Conservation (phyloP, 2,329 filamentous ascomycete genomes). For the Talaromyces rugulosus region DNA sequence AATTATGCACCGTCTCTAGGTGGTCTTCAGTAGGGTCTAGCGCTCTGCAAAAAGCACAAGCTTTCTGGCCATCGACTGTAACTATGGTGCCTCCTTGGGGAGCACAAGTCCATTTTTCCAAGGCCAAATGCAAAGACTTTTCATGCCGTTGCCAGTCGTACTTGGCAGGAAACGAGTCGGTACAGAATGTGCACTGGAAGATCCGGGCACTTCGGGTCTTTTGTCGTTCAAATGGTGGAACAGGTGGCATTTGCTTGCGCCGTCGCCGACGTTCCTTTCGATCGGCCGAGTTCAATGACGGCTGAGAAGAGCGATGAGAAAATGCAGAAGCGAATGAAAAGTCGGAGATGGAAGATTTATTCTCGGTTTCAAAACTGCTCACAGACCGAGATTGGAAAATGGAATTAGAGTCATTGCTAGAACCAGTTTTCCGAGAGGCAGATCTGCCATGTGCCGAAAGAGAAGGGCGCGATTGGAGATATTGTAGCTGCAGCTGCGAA, state of each 20-base stretch:
- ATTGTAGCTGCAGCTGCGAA: constrained; percentile 20
- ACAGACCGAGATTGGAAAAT: constrained; percentile 50
- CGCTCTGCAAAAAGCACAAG: constrained; percentile 57
- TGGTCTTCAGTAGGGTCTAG: constrained; percentile 53
- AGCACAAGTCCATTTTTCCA: constrained; percentile 59
- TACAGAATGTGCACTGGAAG: constrained; percentile 57
- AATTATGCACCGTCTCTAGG: constrained; percentile 54
- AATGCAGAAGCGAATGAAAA: constrained; percentile 54
- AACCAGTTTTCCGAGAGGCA: constrained; percentile 36
- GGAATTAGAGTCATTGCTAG: constrained; percentile 52
- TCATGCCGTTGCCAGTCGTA: constrained; percentile 59
- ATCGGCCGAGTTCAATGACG: constrained; percentile 55
- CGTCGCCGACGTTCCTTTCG: constrained; percentile 57
- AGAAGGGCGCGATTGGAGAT: constrained; percentile 16
- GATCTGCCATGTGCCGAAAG: constrained; percentile 30
- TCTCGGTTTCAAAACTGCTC: constrained; percentile 50
- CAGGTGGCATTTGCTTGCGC: constrained; percentile 43
- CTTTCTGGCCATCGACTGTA: constrained; percentile 43
- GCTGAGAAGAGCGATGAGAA: constrained; percentile 52
- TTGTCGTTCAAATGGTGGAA: constrained; percentile 35
- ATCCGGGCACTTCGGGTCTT: constrained; percentile 43
- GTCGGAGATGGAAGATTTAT: constrained; percentile 50
- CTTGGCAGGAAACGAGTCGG: constrained; percentile 53
- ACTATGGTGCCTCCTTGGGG: constrained; percentile 53
- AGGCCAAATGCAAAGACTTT: constrained; percentile 53